Percentiles rank a stretch among this genome's conserved stretches.
Conservation (phyloP, 345 rosid species). For the Theobroma cacao region DNA sequence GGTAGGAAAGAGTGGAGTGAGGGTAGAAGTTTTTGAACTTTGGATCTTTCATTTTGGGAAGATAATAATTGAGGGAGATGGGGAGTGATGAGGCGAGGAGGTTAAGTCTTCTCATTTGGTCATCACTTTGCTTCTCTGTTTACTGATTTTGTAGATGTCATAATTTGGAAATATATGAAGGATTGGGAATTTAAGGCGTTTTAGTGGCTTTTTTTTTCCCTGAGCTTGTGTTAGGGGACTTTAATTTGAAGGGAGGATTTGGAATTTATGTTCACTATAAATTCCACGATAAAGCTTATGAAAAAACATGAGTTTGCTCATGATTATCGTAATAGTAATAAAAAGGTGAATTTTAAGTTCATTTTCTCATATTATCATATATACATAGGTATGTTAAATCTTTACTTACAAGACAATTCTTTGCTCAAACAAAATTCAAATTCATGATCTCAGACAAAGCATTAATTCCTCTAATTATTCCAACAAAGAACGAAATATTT, state of each 20-base stretch:
- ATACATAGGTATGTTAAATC: not conserved
- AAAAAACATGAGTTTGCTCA: not conserved
- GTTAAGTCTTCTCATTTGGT: not conserved
- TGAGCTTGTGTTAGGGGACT: not conserved
- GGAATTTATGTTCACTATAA: not conserved
- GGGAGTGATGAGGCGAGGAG: not conserved
- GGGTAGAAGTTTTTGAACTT: not conserved
- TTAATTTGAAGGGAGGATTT: not conserved
- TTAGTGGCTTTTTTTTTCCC: not conserved
- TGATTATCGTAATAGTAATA: not conserved
- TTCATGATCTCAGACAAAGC: not conserved
- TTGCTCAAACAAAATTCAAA: not conserved
- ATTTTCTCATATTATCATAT: not conserved
- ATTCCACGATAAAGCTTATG: not conserved
- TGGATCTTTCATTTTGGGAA: constrained; percentile 4
- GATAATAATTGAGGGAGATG: not conserved
- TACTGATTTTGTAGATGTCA: not conserved
- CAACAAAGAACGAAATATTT: not conserved
- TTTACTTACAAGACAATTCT: too few species aligned
- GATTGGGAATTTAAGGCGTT: not conserved
- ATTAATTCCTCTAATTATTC: not conserved
- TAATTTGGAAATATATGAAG: not conserved
- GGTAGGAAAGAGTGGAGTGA: not conserved
- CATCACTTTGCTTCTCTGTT: not conserved
- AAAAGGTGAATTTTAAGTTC: not conserved